Percentiles rank a stretch among this genome's conserved stretches.
These are phyloP conservation scores for Calonectria fujianensis DNA, from an alignment of 2,329 filamentous ascomycete genomes.

Conservation along the genomic window DNA sequence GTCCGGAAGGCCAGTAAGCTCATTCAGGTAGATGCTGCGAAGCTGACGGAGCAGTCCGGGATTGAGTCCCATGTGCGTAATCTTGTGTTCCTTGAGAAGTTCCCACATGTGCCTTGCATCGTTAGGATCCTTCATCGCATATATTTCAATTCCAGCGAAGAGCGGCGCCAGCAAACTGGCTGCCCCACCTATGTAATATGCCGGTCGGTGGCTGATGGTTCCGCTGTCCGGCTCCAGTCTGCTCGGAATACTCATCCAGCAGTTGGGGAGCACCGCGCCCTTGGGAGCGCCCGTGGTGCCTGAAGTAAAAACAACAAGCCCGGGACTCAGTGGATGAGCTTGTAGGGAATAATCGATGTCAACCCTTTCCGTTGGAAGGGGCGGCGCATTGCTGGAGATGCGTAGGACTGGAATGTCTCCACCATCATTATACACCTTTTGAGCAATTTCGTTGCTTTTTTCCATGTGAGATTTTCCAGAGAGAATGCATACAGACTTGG, in stretches of 20 bases:
- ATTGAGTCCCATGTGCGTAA: conserved; percentile 14
- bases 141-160: neutral
- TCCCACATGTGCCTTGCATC: neutral
- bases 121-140: neutral
- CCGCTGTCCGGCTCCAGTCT: neutral
- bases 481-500: neutral
- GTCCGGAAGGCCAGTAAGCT: neutral
- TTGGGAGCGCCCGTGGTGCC: conserved; percentile 2
- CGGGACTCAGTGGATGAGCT: neutral
- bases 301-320: neutral
- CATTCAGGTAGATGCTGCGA: neutral
- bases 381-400: neutral
- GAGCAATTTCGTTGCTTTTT: neutral
- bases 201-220: conserved; percentile 1
- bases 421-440: neutral
- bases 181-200: conserved; percentile 1
- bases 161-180: conserved; percentile 1
- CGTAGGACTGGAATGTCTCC: neutral
- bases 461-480: neutral
- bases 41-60: conserved; percentile 2
- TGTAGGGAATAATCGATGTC: neutral
- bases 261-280: conserved; percentile 10
- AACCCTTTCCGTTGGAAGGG: neutral
- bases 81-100: neutral
- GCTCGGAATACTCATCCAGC: neutral